A percentile compares a stretch with the other conserved stretches of the same genome.
Conservation (phyloP, 441 rosid species). For the Corymbia citriodora region DNA sequence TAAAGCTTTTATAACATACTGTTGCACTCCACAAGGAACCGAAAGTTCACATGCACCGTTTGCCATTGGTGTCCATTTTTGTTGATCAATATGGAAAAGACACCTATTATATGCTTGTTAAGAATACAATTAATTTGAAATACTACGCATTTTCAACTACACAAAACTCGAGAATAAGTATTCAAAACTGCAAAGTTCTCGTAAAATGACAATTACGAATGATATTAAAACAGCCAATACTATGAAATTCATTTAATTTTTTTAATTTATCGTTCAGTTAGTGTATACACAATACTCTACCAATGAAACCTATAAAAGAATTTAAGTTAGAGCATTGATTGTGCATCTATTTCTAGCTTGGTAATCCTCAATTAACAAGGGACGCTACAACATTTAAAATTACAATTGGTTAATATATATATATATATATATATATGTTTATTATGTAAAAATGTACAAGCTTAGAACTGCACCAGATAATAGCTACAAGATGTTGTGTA, state of each 20-base stretch:
- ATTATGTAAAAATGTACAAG: rapidly evolving
- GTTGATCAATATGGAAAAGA: not conserved
- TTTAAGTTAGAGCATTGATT: not conserved
- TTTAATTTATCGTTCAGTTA: not conserved
- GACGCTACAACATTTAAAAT: not conserved
- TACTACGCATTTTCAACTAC: not conserved
- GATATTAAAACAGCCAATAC: not conserved
- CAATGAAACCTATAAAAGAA: not conserved
- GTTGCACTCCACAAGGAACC: not conserved
- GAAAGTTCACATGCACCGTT: not conserved
- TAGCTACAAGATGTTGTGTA: not conserved
- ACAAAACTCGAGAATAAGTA: not conserved
- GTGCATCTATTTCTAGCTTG: not conserved
- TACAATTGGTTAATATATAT: not conserved
- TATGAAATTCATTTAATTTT: not conserved
- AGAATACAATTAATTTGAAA: not conserved
- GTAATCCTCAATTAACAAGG: not conserved
- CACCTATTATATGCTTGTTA: not conserved
- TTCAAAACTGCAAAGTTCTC: not conserved
- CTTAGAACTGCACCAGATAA: not conserved
- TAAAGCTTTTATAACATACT: not conserved
- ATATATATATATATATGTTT: not conserved
- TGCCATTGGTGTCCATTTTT: not conserved
- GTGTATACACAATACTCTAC: not conserved
- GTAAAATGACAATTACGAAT: not conserved